These are phyloP conservation scores for Pleurozium schreberi DNA, from an alignment of 225 moss, liverwort and hornwort species.

Conservation along the genomic window DNA sequence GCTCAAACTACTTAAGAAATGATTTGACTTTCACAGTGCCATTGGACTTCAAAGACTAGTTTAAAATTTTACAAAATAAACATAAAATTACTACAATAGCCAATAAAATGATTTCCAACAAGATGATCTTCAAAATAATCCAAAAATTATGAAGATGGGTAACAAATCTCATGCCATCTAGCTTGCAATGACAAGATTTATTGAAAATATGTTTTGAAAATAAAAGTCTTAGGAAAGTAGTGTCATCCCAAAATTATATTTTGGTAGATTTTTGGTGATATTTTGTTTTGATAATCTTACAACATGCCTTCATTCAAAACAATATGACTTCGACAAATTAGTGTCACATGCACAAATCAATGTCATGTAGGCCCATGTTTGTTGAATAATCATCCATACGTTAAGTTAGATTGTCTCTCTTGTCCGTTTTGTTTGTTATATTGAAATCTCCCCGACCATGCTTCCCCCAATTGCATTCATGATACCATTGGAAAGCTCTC, in stretches of 20 bases:
- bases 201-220: not conserved
- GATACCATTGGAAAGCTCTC: too few relatives aligned
- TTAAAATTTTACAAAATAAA: not conserved
- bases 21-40: not conserved
- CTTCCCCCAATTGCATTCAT: too few relatives aligned
- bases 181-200: not conserved
- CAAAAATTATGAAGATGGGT: not conserved
- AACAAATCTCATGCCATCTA: not conserved
- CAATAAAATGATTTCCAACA: not conserved
- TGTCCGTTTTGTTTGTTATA: too few relatives aligned
- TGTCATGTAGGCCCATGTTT: too few relatives aligned
- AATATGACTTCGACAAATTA: not conserved
- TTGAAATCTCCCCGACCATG: too few relatives aligned
- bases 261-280: too few relatives aligned
- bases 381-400: too few relatives aligned
- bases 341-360: not conserved
- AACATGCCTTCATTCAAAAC: not conserved
- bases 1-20: not conserved
- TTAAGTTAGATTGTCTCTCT: too few relatives aligned
- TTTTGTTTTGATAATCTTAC: not conserved
- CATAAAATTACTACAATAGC: not conserved
- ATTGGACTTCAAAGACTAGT: not conserved
- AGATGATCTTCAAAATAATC: not conserved
- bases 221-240: not conserved
- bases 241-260: not conserved